Base-by-base conservation (phyloP, 2,329 filamentous ascomycete species). In the Bipolaris zeicola region DNA sequence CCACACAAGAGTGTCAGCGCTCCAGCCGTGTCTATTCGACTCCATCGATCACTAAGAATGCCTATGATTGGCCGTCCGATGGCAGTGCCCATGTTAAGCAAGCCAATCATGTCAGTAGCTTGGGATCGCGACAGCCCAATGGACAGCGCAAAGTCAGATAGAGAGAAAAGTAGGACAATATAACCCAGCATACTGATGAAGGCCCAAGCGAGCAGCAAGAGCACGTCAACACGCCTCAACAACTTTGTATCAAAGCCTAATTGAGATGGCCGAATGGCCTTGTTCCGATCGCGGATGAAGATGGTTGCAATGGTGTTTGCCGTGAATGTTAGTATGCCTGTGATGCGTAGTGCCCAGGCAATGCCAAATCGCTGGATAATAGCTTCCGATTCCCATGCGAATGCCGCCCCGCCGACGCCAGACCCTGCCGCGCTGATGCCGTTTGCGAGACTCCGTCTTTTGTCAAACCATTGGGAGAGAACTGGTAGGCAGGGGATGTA, bases 111-210 rank as follows among this genome's bases (percentile, higher is more conserved):
- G 18, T 70, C 66, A 1, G 77, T 74, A 3, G 79, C 79, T 55
- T 81, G 73, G 1, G 61, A 56, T 28, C 71, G 63, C 18, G 66
- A 67, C 1, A 83, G 62, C 0, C 79, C 79, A 14, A 82, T 76
- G 8, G 73, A 79, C 8, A 73, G 60, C 1, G 78, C 80, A 60
- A 80, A 83, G 53, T 80, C 78, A 0, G 80, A 76, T n/a, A 83
- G 58, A 8, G 76, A 80, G 62, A 76, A 82, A 1, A 83, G 65
- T n/a, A 82, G 58, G 1, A 75, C 71, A 52, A 82, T 78, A 54
- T 83, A 83, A 1, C 81, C 81, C 1, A 83, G 63, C 67, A 83
- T 76, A 50, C 71, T 79, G 20, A 77, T 67, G 52, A 82, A 81
- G 6, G 71, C 76, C 77, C 79, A 82, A 0, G 58, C 57, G 3